phyloP scores from a whole-genome alignment of 2,329 filamentous ascomycete species.

The Aspergillus sojae region DNA sequence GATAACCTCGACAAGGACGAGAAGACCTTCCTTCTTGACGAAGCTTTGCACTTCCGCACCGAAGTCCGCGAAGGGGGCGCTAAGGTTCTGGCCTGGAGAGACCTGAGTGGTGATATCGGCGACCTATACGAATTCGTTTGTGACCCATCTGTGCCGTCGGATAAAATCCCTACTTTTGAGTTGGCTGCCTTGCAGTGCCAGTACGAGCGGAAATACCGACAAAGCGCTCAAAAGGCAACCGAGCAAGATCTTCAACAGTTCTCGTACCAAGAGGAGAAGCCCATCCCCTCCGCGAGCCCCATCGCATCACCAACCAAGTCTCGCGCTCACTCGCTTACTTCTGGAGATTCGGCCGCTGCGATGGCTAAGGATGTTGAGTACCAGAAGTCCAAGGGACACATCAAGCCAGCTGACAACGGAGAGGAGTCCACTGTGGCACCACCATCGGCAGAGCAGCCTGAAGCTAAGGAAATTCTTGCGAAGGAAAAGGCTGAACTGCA shows the following conservation, averaged over 20 bases:
- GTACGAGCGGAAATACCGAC: constrained; percentile 93
- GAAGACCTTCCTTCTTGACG: constrained; percentile 95
- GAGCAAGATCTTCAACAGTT: constrained; percentile 81
- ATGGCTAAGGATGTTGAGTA: constrained; percentile 51
- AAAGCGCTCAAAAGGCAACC: constrained; percentile 76
- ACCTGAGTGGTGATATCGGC: constrained; percentile 87
- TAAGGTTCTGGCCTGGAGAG: constrained; percentile 89
- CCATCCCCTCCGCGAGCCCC: constrained; percentile 63
- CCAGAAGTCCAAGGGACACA: constrained; percentile 43
- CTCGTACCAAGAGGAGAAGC: constrained; percentile 67
- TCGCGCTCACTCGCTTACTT: constrained; percentile 37
- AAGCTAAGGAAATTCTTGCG: constrained; percentile 71
- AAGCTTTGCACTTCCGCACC: constrained; percentile 82
- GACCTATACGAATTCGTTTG: constrained; percentile 99
- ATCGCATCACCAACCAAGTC: constrained; percentile 51
- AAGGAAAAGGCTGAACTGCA: constrained; percentile 83
- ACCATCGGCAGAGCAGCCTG: constrained; percentile 63
- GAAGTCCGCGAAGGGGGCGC: constrained; percentile 79
- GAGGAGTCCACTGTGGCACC: constrained; percentile 61
- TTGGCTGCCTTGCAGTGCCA: constrained; percentile 87
- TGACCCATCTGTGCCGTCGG: constrained; percentile 69
- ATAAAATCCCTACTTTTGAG: constrained; percentile 79
- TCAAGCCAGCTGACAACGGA: constrained; percentile 40
- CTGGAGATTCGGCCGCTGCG: constrained; percentile 44
- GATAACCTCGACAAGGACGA: constrained; percentile 93